Conservation (phyloP, 1,139 yeast genomes). For the Hyphopichia pseudoburtonii region DNA sequence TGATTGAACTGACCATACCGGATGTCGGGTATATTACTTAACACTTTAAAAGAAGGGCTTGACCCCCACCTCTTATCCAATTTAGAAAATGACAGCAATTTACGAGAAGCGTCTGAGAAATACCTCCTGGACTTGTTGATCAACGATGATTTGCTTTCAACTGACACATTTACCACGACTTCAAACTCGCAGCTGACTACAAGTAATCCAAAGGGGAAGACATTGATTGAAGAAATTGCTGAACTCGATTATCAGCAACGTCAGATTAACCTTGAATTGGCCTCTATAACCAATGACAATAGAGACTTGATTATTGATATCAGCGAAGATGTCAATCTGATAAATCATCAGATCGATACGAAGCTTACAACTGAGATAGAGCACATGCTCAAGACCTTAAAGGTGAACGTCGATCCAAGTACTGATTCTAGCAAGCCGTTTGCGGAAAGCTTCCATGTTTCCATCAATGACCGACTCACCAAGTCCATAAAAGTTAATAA, state of each 20-base stretch:
- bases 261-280: slow-evolving; percentile 29
- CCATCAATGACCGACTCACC: slow-evolving; percentile 22
- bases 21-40: slow-evolving; percentile 25
- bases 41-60: slow-evolving; percentile 20
- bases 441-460: slow-evolving; percentile 11
- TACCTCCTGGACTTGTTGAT: slow-evolving; percentile 31
- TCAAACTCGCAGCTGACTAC: background rate
- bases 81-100: slow-evolving; percentile 11
- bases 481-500: slow-evolving; percentile 25
- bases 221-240: slow-evolving; percentile 47
- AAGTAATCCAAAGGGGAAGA: slow-evolving; percentile 14
- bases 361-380: slow-evolving; percentile 25
- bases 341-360: slow-evolving; percentile 20
- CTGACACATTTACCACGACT: slow-evolving; percentile 39
- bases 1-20: background rate
- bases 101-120: slow-evolving; percentile 14
- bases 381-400: slow-evolving; percentile 16
- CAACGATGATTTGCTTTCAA: slow-evolving; percentile 43
- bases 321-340: slow-evolving; percentile 28
- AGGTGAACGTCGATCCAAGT: background rate
- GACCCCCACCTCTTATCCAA: slow-evolving; percentile 13
- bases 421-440: background rate
- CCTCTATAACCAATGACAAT: slow-evolving; percentile 35
- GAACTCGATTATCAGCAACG: slow-evolving; percentile 40
- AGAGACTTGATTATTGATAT: slow-evolving; percentile 43